Base-by-base conservation (phyloP, 2,329 filamentous ascomycete genomes). In the Penicillium sp. region DNA sequence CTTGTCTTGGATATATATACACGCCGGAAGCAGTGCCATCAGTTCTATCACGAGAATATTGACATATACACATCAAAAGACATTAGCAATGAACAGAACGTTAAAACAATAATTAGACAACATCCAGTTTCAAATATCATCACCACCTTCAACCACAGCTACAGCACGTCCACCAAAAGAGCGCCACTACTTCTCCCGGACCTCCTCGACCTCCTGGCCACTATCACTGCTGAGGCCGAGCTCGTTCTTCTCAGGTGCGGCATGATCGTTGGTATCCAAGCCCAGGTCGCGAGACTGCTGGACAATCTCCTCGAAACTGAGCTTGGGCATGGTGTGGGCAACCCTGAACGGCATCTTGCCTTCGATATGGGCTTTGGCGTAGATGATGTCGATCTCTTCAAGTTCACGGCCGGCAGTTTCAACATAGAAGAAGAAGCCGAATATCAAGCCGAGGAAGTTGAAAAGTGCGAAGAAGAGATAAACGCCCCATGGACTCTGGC, bases 381-480 rank as follows among this genome's bases (percentile, higher is more conserved):
- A 57, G 35, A 57, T 57, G 3, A 53, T 57, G n/a, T 57, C 55
- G n/a, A 57, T 67, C 59, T 77, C 75, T 56, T 78, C 76, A n/a
- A 78, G 69, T 19, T 73, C 72, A 49, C 73, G 70, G 12, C 74
- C 75, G 23, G 73, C 73, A 0, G 79, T 79, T 64, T 81, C 79
- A 0, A 77, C 76, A 60, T 83, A 80, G 73, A 81, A 80, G 74
- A 82, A 80, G 68, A 75, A 81, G 62, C 78, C 79, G 60, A 82
- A 61, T 7, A 79, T 77, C 33, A 82, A 70, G 67, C 79, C 81
- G 53, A 68, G 59, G 49, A 70, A 66, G 63, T 76, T 75, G 56
- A 76, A 65, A 13, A 67, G 53, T 8, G 71, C 73, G 53, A 78
- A 77, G 68, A 78, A 76, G 48, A 77, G 70, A 61, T 77, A 77